Percentiles rank a stretch among this genome's conserved stretches.
Evolutionary conservation across 2,329 filamentous ascomycete genomes (phyloP).

Genomic region (Clathrospora elynae): DNA sequence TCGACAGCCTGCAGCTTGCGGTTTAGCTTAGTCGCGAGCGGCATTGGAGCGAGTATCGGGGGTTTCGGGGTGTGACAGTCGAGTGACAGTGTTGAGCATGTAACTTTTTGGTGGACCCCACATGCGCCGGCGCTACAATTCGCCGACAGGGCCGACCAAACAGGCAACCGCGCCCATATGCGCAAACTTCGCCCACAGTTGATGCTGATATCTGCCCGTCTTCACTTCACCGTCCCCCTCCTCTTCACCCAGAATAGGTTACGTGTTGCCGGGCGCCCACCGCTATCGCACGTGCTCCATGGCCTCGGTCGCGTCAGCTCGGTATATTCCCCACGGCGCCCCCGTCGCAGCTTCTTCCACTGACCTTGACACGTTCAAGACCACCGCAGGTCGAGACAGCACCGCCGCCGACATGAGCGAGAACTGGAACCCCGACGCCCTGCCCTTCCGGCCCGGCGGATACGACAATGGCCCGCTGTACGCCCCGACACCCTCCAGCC

Average conservation of each 20-base stretch:
- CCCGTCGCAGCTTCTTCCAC: conserved; percentile 30
- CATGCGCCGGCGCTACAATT: conserved; percentile 13
- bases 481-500: background rate
- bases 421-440: conserved; percentile 25
- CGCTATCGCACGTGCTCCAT: conserved; percentile 29
- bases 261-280: conserved; percentile 16
- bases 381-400: conserved; percentile 30
- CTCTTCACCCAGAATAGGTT: conserved; percentile 11
- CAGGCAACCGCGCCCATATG: conserved; percentile 17
- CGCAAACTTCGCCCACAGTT: conserved; percentile 8
- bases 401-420: conserved; percentile 26
- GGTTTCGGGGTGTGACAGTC: background rate
- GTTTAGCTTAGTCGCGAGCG: conserved; percentile 43
- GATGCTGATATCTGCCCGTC: conserved; percentile 12
- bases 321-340: conserved; percentile 36
- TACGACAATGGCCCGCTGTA: conserved; percentile 9
- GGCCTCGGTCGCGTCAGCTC: conserved; percentile 29
- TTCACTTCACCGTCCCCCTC: conserved; percentile 17
- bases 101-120: conserved; percentile 26
- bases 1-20: conserved; percentile 45
- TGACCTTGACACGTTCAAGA: conserved; percentile 30
- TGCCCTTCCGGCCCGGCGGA: conserved; percentile 27
- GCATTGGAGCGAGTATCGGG: conserved; percentile 35
- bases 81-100: conserved; percentile 1
- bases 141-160: conserved; percentile 18